These are phyloP conservation scores for Yarrowia porcina DNA, from an alignment of 805 yeast species.

Conservation along the genomic window DNA sequence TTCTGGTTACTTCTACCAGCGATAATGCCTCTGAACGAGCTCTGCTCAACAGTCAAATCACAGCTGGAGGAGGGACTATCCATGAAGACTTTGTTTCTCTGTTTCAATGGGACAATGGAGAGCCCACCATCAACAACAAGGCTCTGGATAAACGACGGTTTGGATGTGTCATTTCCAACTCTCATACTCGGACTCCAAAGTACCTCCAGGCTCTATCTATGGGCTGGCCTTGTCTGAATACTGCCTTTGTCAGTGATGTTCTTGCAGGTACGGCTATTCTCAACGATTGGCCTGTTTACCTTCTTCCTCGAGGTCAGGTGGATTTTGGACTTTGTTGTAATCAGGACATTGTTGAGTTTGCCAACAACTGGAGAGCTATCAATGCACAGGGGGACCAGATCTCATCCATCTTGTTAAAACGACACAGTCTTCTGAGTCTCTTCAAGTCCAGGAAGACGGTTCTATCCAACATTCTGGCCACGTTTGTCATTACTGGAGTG, in stretches of 20 bases:
- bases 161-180: conserved; percentile 20
- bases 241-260: conserved; percentile 2
- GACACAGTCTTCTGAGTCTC: conserved; percentile 5
- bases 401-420: background rate
- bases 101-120: background rate
- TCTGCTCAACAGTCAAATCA: background rate
- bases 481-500: conserved; percentile 9
- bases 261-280: background rate
- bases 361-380: background rate
- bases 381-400: background rate
- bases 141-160: background rate
- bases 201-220: conserved; percentile 12
- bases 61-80: conserved; percentile 1
- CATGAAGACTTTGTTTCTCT: conserved; percentile 14
- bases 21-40: background rate
- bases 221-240: conserved; percentile 21
- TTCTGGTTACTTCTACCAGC: background rate
- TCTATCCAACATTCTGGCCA: background rate
- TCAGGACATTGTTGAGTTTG: conserved; percentile 6
- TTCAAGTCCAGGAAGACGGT: background rate
- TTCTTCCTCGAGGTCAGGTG: background rate
- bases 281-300: conserved; percentile 1
- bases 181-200: conserved; percentile 10
- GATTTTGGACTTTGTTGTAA: conserved; percentile 11
- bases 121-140: background rate